These are phyloP conservation scores for Cyberlindnera maritima DNA, from an alignment of 805 yeast genomes.

Conservation along the genomic window DNA sequence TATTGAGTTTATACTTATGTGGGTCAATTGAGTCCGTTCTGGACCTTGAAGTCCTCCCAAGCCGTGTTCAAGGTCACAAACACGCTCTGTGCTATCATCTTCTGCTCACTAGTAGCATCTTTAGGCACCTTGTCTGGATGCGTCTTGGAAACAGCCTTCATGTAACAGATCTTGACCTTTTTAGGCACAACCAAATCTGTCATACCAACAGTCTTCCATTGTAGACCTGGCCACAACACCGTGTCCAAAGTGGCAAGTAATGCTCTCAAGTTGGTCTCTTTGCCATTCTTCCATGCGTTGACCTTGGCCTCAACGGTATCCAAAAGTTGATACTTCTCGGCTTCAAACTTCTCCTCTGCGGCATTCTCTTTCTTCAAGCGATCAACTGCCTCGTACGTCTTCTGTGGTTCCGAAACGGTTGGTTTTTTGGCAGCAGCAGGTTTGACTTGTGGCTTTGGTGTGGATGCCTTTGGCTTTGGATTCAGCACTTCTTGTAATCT, in stretches of 20 bases:
- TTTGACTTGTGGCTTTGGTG: conserved; percentile 5
- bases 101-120: conserved; percentile 61
- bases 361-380: conserved; percentile 47
- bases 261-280: conserved; percentile 78
- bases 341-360: conserved; percentile 46
- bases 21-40: conserved; percentile 42
- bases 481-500: conserved; percentile 67
- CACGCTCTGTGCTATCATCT: conserved; percentile 83
- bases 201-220: conserved; percentile 65
- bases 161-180: conserved; percentile 79
- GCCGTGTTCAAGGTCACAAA: conserved; percentile 82
- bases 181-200: conserved; percentile 84
- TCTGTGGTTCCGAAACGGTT: conserved; percentile 8
- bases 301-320: conserved; percentile 60
- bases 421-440: conserved; percentile 11
- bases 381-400: conserved; percentile 44
- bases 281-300: conserved; percentile 65
- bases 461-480: conserved; percentile 42
- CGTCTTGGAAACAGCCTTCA: conserved; percentile 88
- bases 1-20: too few species aligned
- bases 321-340: conserved; percentile 56
- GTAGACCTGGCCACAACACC: conserved; percentile 63
- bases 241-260: conserved; percentile 66
- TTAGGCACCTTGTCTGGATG: conserved; percentile 79
- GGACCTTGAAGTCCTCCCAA: conserved; percentile 79